Base-by-base conservation (phyloP, 2,329 filamentous ascomycete species). In the Raffaelea albimanens region DNA sequence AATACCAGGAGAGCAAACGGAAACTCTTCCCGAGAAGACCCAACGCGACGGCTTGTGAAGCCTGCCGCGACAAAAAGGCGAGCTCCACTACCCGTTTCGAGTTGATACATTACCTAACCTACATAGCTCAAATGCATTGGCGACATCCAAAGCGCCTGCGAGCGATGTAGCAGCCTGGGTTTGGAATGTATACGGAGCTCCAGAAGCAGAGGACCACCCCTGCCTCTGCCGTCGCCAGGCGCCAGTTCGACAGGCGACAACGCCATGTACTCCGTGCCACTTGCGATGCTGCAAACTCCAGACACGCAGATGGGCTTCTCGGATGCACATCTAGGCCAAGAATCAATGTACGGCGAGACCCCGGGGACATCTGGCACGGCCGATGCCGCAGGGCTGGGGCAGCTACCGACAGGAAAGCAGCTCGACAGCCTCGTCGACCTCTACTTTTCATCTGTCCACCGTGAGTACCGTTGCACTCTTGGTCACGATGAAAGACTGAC, bases 381-480 rank as follows among this genome's bases (percentile, higher is more conserved):
- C n/a, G n/a, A n/a, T n/a, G n/a, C n/a, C n/a, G n/a, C n/a, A n/a
- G n/a, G n/a, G n/a, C n/a, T n/a, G n/a, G n/a, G n/a, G n/a, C 31
- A 44, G 42, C 25, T 44, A 18, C 42, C 42, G 38, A 36, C 36
- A 2, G 40, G 48, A 25, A 36, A 43, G 25, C 48, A 50, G n/a
- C 48, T 50, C 4, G 48, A 52, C 4, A 31, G 45, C n/a, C 25
- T 48, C 29, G 33, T 50, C n/a, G 31, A 49, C 5, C 43, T 51
- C 10, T 51, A 51, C 46, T 51, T 51, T 39, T 40, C 33, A n/a
- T 45, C 49, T 25, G 49, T 51, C 11, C 49, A 51, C 31, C 41
- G 46, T n/a, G n/a, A n/a, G n/a, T n/a, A n/a, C n/a, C n/a, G n/a
- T n/a, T n/a, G n/a, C n/a, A n/a, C n/a, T n/a, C n/a, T n/a, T n/a